Percentiles rank a stretch among this genome's conserved stretches.
These are phyloP conservation scores for Halenospora varia DNA, from an alignment of 495 filamentous ascomycete genomes.

Conservation along the genomic window DNA sequence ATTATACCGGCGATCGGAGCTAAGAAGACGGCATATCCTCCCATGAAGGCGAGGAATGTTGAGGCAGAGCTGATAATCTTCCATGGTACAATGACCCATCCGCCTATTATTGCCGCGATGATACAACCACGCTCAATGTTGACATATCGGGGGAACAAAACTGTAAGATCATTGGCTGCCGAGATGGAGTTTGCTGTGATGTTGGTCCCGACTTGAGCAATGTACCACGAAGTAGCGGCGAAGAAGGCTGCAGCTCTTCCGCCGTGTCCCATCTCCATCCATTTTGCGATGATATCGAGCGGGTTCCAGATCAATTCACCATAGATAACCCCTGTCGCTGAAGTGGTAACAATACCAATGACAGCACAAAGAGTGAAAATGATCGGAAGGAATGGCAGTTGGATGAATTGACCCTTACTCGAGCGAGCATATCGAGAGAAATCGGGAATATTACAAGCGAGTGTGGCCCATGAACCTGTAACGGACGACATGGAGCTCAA, in stretches of 20 bases:
- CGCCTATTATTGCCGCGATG: conserved; percentile 46
- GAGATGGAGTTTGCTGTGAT: conserved; percentile 56
- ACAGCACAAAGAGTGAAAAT: conserved; percentile 52
- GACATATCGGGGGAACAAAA: conserved; percentile 53
- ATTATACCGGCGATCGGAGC: conserved; percentile 67
- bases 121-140: conserved; percentile 56
- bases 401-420: conserved; percentile 48
- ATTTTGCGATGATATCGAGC: conserved; percentile 65
- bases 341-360: conserved; percentile 48
- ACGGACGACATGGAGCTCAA: conserved; percentile 41
- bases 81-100: conserved; percentile 59
- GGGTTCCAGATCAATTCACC: conserved; percentile 81
- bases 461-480: conserved; percentile 40
- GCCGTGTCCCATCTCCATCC: conserved; percentile 67
- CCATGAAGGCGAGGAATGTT: conserved; percentile 58
- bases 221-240: conserved; percentile 45
- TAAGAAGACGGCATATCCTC: conserved; percentile 62
- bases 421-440: conserved; percentile 57
- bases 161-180: conserved; percentile 56
- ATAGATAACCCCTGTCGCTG: conserved; percentile 47
- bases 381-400: conserved; percentile 53
- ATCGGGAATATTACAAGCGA: conserved; percentile 54
- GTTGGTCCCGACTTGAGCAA: conserved; percentile 56
- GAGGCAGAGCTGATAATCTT: conserved; percentile 55
- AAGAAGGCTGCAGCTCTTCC: conserved; percentile 54